These are phyloP conservation scores for Dothideomycetidae sp. DNA, from an alignment of 2,329 filamentous ascomycete genomes.

Conservation along the genomic window DNA sequence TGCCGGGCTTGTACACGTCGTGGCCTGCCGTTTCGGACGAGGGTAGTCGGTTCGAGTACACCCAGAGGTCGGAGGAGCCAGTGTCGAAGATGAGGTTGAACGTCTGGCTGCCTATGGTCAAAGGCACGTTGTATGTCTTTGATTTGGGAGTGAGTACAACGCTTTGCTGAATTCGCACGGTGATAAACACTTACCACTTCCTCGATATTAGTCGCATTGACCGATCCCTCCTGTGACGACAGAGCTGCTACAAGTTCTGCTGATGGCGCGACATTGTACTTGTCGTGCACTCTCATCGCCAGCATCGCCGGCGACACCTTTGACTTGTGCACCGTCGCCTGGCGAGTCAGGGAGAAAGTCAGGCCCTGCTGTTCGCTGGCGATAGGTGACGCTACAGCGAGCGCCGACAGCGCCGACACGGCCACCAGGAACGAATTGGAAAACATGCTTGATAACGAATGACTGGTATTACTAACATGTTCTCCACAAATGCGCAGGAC, in stretches of 20 bases:
- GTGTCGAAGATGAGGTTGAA: conserved; percentile 60
- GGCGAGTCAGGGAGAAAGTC: background rate
- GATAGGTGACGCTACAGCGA: background rate
- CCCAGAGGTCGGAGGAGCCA: conserved; percentile 42
- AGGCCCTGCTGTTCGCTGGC: background rate
- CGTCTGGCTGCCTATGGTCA: conserved; percentile 48
- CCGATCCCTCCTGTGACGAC: background rate
- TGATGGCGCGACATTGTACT: background rate
- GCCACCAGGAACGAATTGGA: too few species aligned
- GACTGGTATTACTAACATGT: too few species aligned
- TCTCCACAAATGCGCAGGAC: too few species aligned
- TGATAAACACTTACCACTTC: background rate
- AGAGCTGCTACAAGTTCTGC: background rate
- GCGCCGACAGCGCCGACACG: background rate
- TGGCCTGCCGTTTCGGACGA: conserved; percentile 39
- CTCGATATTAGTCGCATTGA: background rate
- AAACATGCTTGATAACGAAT: background rate
- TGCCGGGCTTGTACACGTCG: conserved; percentile 40
- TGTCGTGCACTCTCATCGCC: background rate
- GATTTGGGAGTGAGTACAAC: too few species aligned
- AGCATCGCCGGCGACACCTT: background rate
- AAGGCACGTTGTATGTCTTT: background rate
- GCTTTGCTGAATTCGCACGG: too few species aligned
- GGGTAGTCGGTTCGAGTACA: conserved; percentile 46
- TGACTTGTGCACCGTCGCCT: background rate